Percentiles rank a stretch among this genome's conserved stretches.
Evolutionary conservation across 768 basidiomycete species (phyloP).

Genomic region (Lepiota venenata): DNA sequence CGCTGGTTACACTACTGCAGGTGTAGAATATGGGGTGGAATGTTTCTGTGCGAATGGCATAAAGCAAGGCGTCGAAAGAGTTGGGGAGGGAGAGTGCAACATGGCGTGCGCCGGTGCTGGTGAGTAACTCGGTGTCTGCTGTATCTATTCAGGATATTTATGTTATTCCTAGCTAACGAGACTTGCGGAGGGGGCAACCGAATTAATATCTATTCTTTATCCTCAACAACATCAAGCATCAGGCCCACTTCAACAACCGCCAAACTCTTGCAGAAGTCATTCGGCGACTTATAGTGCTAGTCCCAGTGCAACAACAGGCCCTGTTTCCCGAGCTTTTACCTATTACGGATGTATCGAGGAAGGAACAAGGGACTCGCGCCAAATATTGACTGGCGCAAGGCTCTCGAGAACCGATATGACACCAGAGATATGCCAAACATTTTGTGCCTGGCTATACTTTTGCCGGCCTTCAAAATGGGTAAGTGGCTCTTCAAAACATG

Average conservation of each 20-base stretch:
- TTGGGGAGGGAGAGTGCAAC: conserved; percentile 24
- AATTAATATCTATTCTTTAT: conserved; percentile 20
- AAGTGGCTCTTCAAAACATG: not conserved
- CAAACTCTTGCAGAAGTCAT: not conserved
- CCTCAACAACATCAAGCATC: conserved; percentile 6
- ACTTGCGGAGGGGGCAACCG: conserved; percentile 28
- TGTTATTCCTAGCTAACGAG: conserved; percentile 19
- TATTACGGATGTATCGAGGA: conserved; percentile 31
- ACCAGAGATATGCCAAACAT: conserved; percentile 19
- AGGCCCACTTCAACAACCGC: conserved; percentile 11
- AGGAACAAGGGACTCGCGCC: conserved; percentile 21
- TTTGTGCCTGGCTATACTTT: conserved; percentile 23
- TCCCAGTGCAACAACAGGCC: not conserved
- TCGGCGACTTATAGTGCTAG: not conserved
- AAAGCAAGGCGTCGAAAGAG: conserved; percentile 15
- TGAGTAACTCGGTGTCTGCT: conserved; percentile 14
- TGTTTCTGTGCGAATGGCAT: conserved; percentile 28
- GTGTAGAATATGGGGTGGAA: conserved; percentile 29
- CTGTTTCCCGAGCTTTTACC: conserved; percentile 9
- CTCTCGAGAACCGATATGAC: conserved; percentile 21
- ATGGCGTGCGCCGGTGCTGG: conserved; percentile 29
- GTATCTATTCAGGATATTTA: not conserved
- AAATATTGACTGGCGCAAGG: conserved; percentile 22
- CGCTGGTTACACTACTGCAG: conserved; percentile 25
- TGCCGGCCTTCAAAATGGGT: conserved; percentile 23